Percentiles rank a stretch among this genome's conserved stretches.
Evolutionary conservation across 768 basidiomycete species (phyloP).

Genomic region (Tulasnella sp.): DNA sequence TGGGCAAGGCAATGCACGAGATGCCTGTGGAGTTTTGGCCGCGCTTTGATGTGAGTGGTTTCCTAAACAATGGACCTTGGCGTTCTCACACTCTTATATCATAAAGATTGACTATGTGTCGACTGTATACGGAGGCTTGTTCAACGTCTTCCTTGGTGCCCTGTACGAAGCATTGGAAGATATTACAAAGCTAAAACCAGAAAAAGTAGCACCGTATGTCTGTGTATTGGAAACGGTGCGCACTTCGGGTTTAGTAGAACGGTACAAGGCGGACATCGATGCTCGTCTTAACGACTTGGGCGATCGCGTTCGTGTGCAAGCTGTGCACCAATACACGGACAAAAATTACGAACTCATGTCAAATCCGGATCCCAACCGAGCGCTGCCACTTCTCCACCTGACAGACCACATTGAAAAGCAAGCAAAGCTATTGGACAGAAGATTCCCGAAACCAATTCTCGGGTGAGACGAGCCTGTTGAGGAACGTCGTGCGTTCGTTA

Average conservation of each 20-base stretch:
- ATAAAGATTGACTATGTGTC: constrained; percentile 63
- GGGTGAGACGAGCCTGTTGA: constrained; percentile 48
- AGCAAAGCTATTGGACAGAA: constrained; percentile 77
- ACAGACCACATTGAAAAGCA: constrained; percentile 86
- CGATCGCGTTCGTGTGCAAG: constrained; percentile 56
- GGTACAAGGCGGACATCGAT: constrained; percentile 67
- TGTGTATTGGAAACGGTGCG: constrained; percentile 64
- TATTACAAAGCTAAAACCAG: constrained; percentile 65
- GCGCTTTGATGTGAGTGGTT: constrained; percentile 64
- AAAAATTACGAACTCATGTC: constrained; percentile 62
- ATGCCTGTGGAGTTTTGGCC: constrained; percentile 74
- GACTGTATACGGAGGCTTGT: constrained; percentile 64
- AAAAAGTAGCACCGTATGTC: constrained; percentile 63
- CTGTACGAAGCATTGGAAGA: constrained; percentile 81
- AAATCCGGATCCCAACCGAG: constrained; percentile 65
- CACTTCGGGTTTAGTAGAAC: constrained; percentile 64
- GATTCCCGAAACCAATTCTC: constrained; percentile 77
- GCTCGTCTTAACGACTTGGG: constrained; percentile 65
- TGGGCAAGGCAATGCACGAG: constrained; percentile 67
- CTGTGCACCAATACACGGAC: constrained; percentile 56
- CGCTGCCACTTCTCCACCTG: constrained; percentile 74
- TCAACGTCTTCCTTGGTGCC: constrained; percentile 80
- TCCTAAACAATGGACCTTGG: background rate
- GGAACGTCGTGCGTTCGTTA: background rate
- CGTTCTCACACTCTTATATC: background rate